Evolutionary conservation across 202 grass and related monocot genomes (phyloP).

Genomic region (Eragrostis tef): DNA sequence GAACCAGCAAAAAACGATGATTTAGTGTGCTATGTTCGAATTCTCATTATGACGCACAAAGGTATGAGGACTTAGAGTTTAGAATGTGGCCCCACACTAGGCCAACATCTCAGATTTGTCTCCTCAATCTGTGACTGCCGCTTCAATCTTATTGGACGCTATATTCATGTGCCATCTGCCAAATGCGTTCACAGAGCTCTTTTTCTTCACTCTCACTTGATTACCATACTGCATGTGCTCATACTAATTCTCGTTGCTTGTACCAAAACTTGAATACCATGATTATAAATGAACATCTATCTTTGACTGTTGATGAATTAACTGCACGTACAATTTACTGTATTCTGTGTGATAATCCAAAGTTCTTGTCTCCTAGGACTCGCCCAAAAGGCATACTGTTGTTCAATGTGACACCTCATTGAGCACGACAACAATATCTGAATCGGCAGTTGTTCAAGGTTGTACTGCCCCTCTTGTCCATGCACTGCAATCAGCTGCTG

Average conservation of each 20-base stretch:
- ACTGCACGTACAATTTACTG: background rate
- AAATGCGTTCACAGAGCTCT: too few relatives aligned
- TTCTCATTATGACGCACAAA: too few relatives aligned
- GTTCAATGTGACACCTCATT: constrained; percentile 36
- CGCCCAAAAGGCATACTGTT: background rate
- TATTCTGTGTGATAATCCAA: background rate
- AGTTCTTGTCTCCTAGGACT: constrained; percentile 49
- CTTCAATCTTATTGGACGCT: too few relatives aligned
- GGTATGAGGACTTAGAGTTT: too few relatives aligned
- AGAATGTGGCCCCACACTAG: too few relatives aligned
- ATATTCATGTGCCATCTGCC: too few relatives aligned
- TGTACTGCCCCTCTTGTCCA: constrained; percentile 57
- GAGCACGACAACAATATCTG: background rate
- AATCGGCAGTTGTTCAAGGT: constrained; percentile 21
- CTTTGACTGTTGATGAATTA: background rate
- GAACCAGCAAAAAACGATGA: background rate
- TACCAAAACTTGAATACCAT: background rate
- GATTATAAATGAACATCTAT: background rate
- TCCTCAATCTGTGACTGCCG: too few relatives aligned
- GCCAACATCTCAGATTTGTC: too few relatives aligned
- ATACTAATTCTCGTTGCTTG: too few relatives aligned
- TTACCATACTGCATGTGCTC: too few relatives aligned
- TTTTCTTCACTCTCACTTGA: too few relatives aligned
- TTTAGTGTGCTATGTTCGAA: background rate
- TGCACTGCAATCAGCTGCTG: constrained; percentile 65